Percentiles rank a stretch among this genome's conserved stretches.
phyloP scores from a whole-genome alignment of 2,329 filamentous ascomycete genomes.

The Fusarium begoniae region DNA sequence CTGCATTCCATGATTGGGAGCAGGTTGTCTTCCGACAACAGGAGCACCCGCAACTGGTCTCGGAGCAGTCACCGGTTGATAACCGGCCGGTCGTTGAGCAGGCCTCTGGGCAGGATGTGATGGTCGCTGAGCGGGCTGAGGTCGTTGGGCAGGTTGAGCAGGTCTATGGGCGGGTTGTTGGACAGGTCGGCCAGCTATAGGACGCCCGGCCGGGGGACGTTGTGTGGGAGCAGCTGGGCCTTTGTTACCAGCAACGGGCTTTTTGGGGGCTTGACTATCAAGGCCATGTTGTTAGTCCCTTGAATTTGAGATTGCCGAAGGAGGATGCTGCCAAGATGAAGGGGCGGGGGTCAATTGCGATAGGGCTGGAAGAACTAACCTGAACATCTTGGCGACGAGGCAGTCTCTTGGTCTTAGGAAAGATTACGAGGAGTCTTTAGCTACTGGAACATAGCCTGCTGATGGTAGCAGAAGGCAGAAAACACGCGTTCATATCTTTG shows the following conservation, averaged over 20 bases:
- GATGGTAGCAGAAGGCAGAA: accelerated
- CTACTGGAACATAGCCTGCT: accelerated
- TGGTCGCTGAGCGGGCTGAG: background rate
- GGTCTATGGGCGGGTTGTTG: background rate
- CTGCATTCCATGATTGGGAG: constrained; percentile 12
- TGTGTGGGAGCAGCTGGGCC: background rate
- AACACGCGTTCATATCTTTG: accelerated
- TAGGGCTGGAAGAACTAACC: background rate
- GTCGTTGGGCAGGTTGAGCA: background rate
- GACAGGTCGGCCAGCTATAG: background rate
- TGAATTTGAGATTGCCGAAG: background rate
- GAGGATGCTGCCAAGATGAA: background rate
- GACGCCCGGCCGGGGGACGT: background rate
- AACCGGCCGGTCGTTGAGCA: background rate
- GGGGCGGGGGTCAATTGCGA: background rate
- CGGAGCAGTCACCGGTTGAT: constrained; percentile 5
- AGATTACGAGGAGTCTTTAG: accelerated
- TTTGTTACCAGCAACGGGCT: background rate
- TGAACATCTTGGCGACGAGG: background rate
- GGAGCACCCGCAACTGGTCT: background rate
- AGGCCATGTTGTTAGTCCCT: background rate
- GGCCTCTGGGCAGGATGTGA: background rate
- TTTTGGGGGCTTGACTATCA: background rate
- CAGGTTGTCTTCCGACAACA: constrained; percentile 17
- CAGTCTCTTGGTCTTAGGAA: accelerated